These are phyloP conservation scores for Helicocarpus griseus DNA, from an alignment of 2,329 filamentous ascomycete genomes.

Conservation along the genomic window DNA sequence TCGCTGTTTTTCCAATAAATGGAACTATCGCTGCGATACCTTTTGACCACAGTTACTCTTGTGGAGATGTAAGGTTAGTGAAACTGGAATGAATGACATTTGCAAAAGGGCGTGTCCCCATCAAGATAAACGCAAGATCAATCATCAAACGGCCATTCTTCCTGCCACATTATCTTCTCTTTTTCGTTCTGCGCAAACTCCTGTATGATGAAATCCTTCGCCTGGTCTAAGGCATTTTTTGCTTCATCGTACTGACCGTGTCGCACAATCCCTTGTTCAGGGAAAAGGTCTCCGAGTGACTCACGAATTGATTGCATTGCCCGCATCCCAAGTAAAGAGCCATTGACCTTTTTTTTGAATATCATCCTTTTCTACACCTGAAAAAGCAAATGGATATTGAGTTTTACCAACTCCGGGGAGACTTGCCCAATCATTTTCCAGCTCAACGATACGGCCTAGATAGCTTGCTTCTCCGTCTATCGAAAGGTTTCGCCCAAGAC, in stretches of 20 bases:
- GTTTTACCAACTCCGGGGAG: constrained; percentile 13
- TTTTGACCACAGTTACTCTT: too few species aligned
- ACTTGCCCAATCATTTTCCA: constrained; percentile 18
- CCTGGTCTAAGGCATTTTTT: constrained; percentile 4
- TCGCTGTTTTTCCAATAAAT: too few species aligned
- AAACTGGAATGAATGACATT: too few species aligned
- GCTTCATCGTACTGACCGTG: constrained; percentile 8
- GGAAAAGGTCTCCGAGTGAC: constrained; percentile 7
- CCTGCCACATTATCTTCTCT: constrained; percentile 4
- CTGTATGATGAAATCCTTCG: constrained; percentile 6
- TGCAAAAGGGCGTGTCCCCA: too few species aligned
- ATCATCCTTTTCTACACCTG: constrained; percentile 1
- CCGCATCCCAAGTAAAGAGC: constrained; percentile 4
- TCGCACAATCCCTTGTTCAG: constrained; percentile 8
- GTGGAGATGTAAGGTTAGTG: too few species aligned
- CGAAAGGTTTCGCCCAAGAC: constrained; percentile 22
- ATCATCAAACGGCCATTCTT: constrained; percentile 8
- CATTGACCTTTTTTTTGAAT: constrained; percentile 4
- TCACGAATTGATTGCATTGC: constrained; percentile 5
- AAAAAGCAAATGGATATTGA: constrained; percentile 1
- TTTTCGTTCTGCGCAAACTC: constrained; percentile 2
- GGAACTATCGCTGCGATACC: too few species aligned
- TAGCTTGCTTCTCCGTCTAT: constrained; percentile 23
- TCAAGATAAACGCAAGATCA: too few species aligned
- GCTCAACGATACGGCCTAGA: constrained; percentile 14